Evolutionary conservation across 139 green algal species (phyloP), one percentile per base, ranked within the genome.

Genomic region (Microglena sp.): DNA sequence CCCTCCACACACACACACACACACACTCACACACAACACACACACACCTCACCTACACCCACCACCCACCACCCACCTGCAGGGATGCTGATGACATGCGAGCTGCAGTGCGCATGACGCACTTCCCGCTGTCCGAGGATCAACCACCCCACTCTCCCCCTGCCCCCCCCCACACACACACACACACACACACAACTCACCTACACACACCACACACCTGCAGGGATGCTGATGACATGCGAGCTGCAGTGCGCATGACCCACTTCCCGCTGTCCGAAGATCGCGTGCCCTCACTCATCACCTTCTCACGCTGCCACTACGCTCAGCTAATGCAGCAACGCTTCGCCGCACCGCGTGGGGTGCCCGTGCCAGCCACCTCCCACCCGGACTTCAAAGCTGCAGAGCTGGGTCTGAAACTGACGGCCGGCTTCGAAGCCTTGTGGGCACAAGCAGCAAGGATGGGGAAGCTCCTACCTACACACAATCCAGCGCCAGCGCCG

Each of bases 371-470:
- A 22, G 71, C 73, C 21, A 50, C 72, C 1, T 56, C 53, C 6
- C 43, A 69, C 54, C 54, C 69, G 5, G 27, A 73, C 33, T 50
- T 26, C 1, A 70, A 67, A 43, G 74, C 84, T 0, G 72, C 72
- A 0, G 65, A 81, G 30, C 65, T 86, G 53, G 87, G 87, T 0
- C 72, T 88, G 5, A 93, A 92, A 67, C 61, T 95, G 3, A 74
- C 74, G 0, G 71, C 74, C 15, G 87, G 83, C 0, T 82, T 87
- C 62, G 86, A 93, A 69, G 88, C 90, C 43, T 40, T 94, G 44
- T 57, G 50, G 18, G 34, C 64, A 18, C 53, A 64, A 22, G 55
- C 55, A 2, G 22, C 26, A 2, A 26, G 11, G 33, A 24, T 55
- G 32, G 24, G n/a, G n/a, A n/a, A n/a, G n/a, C n/a, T n/a, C n/a